phyloP scores from a whole-genome alignment of 768 basidiomycete species.

The Chalciporus pseudorubinellus region DNA sequence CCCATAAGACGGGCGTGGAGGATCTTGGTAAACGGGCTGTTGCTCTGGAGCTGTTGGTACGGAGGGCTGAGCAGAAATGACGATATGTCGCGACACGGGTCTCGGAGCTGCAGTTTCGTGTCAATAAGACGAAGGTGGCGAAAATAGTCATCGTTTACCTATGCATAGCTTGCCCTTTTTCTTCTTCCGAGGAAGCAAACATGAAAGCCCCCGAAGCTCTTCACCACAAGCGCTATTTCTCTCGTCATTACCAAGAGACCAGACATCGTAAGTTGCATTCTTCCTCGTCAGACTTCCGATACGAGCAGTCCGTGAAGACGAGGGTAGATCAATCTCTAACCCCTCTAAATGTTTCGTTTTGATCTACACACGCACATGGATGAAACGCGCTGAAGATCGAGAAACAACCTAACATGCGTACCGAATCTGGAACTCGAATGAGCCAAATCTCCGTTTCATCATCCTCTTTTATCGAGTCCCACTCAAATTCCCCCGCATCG shows the following conservation, averaged over 20 bases:
- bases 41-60: slow-evolving; percentile 19
- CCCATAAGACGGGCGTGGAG: slow-evolving; percentile 57
- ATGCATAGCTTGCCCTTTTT: slow-evolving; percentile 58
- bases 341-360: slow-evolving; percentile 63
- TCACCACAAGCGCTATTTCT: slow-evolving; percentile 48
- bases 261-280: slow-evolving; percentile 57
- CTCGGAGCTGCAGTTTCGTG: slow-evolving; percentile 47
- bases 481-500: slow-evolving; percentile 58
- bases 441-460: slow-evolving; percentile 67
- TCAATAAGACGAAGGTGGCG: slow-evolving; percentile 40
- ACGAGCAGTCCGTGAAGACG: slow-evolving; percentile 38
- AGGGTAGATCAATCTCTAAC: slow-evolving; percentile 45
- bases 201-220: slow-evolving; percentile 58
- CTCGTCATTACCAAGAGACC: slow-evolving; percentile 52
- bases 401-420: too few species aligned
- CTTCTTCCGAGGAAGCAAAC: slow-evolving; percentile 61
- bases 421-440: slow-evolving; percentile 65
- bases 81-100: slow-evolving; percentile 54
- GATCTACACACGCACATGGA: slow-evolving; percentile 40
- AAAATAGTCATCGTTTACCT: slow-evolving; percentile 36
- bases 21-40: slow-evolving; percentile 42
- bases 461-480: slow-evolving; percentile 58
- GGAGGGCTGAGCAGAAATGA: slow-evolving; percentile 52
- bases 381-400: slow-evolving; percentile 3
- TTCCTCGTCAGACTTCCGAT: slow-evolving; percentile 56